phyloP scores from a whole-genome alignment of 108 stramenopile species.

The Mediolabrus comicus region DNA sequence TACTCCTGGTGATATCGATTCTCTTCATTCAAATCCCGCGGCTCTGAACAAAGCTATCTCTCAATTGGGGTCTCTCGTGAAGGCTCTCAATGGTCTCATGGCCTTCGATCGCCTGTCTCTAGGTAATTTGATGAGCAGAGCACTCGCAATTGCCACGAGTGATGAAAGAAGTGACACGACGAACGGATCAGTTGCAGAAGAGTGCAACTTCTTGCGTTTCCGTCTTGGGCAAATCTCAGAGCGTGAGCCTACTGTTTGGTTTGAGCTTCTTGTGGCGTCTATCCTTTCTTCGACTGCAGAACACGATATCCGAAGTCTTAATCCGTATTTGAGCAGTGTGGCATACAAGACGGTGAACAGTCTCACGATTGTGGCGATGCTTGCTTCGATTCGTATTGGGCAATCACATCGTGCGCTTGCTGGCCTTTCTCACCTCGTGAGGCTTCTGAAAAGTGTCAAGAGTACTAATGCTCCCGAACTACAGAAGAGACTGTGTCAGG shows the following conservation, averaged over 20 bases:
- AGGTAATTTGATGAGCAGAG: slow-evolving; percentile 86
- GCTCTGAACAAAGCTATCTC: slow-evolving; percentile 63
- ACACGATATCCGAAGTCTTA: slow-evolving; percentile 83
- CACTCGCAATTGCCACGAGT: slow-evolving; percentile 86
- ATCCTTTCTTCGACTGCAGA: slow-evolving; percentile 84
- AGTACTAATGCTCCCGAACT: slow-evolving; percentile 49
- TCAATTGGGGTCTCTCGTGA: slow-evolving; percentile 77
- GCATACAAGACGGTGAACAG: slow-evolving; percentile 88
- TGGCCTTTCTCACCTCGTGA: slow-evolving; percentile 61
- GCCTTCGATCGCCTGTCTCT: slow-evolving; percentile 89
- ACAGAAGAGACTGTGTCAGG: slow-evolving; percentile 65
- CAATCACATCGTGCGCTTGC: slow-evolving; percentile 86
- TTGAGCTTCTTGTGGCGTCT: slow-evolving; percentile 88
- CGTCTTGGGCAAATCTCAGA: slow-evolving; percentile 89
- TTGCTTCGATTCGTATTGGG: slow-evolving; percentile 86
- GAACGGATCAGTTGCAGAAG: slow-evolving; percentile 53
- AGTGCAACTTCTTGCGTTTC: slow-evolving; percentile 83
- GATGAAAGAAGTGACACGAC: slow-evolving; percentile 87
- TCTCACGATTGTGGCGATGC: slow-evolving; percentile 89
- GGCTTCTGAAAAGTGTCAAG: slow-evolving; percentile 66
- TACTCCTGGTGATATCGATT: slow-evolving; percentile 70
- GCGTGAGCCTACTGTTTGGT: slow-evolving; percentile 86
- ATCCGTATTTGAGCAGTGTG: slow-evolving; percentile 82
- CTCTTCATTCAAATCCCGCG: slow-evolving; percentile 69
- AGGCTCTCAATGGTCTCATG: slow-evolving; percentile 83